Evolutionary conservation across 768 basidiomycete species (phyloP), one percentile per base, ranked within the genome.

Genomic region (Clitopilus passeckerianus): DNA sequence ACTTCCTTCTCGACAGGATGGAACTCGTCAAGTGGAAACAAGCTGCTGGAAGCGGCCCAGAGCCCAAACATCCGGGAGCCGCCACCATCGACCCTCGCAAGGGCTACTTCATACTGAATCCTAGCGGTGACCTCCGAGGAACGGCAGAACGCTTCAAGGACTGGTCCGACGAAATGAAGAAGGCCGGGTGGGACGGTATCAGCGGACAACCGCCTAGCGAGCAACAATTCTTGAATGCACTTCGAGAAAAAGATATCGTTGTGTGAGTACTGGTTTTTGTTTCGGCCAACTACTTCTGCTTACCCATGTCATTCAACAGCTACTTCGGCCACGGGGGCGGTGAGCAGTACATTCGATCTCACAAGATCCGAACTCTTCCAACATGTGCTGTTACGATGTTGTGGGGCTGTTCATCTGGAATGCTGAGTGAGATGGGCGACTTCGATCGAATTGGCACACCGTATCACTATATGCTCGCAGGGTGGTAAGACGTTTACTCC

Each of bases 281-380:
- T n/a, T n/a, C n/a, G n/a, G n/a, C n/a, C n/a, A n/a, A n/a, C n/a
- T n/a, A 54, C 57, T 6, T 30, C 54, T 8, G 37, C 44, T 60
- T 41, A 53, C 34, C 27, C 34, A 57, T 41, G n/a, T 34, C 57
- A 24, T 44, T 20, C 56, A 18, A 22, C 63, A 98, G 96, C 10
- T 99, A 98, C 72, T 97, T 98, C 67, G 97, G 97, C 14, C 97
- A 99, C 66, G 94, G 94, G 1, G 95, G 95, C 6, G 95, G 86
- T 1, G 95, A 98, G 68, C 96, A 98, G 65, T 99, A 96, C 67
- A 80, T 92, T 6, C 88, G 92, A 2, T 92, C 94, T 1, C 89
- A 91, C 70, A 90, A 88, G 66, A 85, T 99, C 57, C 81, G 92
- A 7, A 83, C 88, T 60, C 78, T 98, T 34, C 81, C 83, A 0